phyloP scores from a whole-genome alignment of 371 early-diverging fungal genomes.

The Apophysomyces ossiformis region DNA sequence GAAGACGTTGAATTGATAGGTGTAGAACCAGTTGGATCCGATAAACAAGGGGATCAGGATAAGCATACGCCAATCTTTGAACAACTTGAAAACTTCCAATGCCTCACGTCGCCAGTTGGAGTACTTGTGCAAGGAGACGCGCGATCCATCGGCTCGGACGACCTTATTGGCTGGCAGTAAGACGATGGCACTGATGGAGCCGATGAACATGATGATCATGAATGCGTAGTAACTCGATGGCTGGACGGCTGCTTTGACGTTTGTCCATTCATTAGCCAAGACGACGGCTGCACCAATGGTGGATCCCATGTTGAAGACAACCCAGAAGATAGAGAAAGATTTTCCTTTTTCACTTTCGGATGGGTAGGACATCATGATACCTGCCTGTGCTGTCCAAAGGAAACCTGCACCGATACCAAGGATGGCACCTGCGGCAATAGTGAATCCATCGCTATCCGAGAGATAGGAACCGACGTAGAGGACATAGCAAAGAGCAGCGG shows the following conservation, averaged over 20 bases:
- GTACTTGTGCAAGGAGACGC: conserved; percentile 61
- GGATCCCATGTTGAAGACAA: conserved; percentile 78
- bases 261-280: conserved; percentile 59
- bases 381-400: conserved; percentile 71
- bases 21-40: conserved; percentile 79
- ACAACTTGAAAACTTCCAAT: conserved; percentile 61
- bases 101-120: conserved; percentile 61
- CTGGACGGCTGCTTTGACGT: conserved; percentile 27
- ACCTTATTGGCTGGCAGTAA: conserved; percentile 68
- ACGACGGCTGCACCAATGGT: conserved; percentile 68
- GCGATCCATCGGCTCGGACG: conserved; percentile 65
- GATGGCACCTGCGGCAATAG: conserved; percentile 60
- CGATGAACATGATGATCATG: conserved; percentile 67
- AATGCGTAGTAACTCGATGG: conserved; percentile 66
- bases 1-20: conserved; percentile 61
- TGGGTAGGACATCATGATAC: conserved; percentile 84
- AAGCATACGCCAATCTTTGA: conserved; percentile 71
- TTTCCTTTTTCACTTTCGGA: conserved; percentile 73
- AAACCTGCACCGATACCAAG: conserved; percentile 66
- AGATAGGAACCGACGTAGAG: conserved; percentile 65
- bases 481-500: conserved; percentile 60
- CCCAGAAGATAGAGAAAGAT: conserved; percentile 75
- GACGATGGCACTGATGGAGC: conserved; percentile 57
- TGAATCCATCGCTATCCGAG: conserved; percentile 46
- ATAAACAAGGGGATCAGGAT: conserved; percentile 69